Percentiles rank a stretch among this genome's conserved stretches.
Evolutionary conservation across 176 grass and related monocot genomes (phyloP).

Genomic region (Pharus latifolius): DNA sequence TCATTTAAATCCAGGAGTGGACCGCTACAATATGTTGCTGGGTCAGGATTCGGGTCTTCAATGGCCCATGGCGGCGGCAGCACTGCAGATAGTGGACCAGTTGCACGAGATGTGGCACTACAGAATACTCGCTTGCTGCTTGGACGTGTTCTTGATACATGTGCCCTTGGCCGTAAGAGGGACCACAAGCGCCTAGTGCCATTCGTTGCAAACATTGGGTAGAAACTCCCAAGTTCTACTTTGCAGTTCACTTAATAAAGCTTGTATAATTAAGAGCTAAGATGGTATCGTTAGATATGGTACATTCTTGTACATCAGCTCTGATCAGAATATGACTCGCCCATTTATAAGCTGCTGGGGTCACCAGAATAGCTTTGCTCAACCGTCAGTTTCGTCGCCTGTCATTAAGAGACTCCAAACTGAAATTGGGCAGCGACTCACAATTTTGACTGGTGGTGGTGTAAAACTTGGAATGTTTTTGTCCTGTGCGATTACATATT

Average conservation of each 20-base stretch:
- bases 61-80: slow-evolving; percentile 35
- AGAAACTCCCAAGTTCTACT: neutral
- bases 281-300: neutral
- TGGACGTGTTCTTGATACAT: slow-evolving; percentile 82
- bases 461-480: neutral
- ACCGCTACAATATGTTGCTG: slow-evolving; percentile 48
- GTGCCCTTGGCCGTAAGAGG: slow-evolving; percentile 86
- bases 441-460: neutral
- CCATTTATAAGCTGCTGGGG: no score
- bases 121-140: slow-evolving; percentile 81
- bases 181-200: slow-evolving; percentile 88
- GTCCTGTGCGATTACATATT: neutral
- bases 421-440: neutral
- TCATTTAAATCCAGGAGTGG: slow-evolving; percentile 91
- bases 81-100: slow-evolving; percentile 36
- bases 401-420: neutral
- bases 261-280: neutral
- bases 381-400: neutral
- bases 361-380: neutral
- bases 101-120: slow-evolving; percentile 52
- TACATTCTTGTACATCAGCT: neutral
- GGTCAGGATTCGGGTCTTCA: slow-evolving; percentile 57
- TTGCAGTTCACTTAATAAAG: neutral
- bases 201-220: slow-evolving; percentile 64
- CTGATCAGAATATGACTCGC: neutral